phyloP scores from a whole-genome alignment of 805 yeast genomes.

The Pichia kluyveri region DNA sequence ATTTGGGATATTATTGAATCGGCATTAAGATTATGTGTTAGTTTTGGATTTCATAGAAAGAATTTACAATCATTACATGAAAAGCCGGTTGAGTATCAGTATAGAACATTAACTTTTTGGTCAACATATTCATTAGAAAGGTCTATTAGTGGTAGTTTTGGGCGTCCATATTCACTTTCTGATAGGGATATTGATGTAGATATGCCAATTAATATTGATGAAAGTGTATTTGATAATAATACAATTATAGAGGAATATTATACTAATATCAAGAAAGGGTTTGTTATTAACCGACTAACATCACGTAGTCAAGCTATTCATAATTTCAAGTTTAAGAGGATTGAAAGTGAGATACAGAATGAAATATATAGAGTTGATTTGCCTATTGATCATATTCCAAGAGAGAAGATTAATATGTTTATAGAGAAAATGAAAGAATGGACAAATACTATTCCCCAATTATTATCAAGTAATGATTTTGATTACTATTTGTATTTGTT shows the following conservation, averaged over 20 bases:
- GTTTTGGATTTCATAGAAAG: constrained; percentile 13
- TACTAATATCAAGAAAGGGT: not conserved
- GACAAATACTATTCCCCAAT: constrained; percentile 6
- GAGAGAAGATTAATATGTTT: constrained; percentile 2
- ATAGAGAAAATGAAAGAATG: not conserved
- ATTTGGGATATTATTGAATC: constrained; percentile 15
- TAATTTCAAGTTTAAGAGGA: constrained; percentile 8
- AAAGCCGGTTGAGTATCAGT: constrained; percentile 7
- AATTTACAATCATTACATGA: constrained; percentile 6
- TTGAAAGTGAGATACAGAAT: constrained; percentile 13
- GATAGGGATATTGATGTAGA: constrained; percentile 43
- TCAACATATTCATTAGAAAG: constrained; percentile 40
- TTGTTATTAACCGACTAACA: not conserved
- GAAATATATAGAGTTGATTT: constrained; percentile 14
- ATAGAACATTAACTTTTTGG: constrained; percentile 28
- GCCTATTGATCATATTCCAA: constrained; percentile 2
- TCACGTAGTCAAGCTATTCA: constrained; percentile 9
- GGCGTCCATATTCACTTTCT: constrained; percentile 38
- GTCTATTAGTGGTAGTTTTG: constrained; percentile 37
- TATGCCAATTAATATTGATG: constrained; percentile 22
- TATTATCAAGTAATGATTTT: constrained; percentile 6
- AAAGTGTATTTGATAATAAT: constrained; percentile 3
- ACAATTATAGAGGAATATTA: constrained; percentile 1
- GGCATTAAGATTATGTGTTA: constrained; percentile 12
- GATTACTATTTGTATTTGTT: constrained; percentile 10